Base-by-base conservation (phyloP, 192 early-diverging fungal species). In the Mortierella alpina region DNA sequence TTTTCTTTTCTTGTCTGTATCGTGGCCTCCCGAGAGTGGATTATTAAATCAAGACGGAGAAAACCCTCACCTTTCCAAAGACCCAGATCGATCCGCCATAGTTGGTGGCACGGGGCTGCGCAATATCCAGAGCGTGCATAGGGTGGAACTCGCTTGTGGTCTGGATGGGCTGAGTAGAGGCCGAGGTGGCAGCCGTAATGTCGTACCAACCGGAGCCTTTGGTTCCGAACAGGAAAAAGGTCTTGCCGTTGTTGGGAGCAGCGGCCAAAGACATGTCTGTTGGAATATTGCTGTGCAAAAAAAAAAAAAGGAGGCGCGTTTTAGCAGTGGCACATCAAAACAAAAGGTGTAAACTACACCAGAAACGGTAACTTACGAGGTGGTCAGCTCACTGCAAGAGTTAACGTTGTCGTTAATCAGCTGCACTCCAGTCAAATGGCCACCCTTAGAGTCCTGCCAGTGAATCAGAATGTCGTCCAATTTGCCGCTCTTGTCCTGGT, bases 221-320 rank as follows among this genome's bases (percentile, higher is more conserved):
- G n/a, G 63, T 62, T 70, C 75, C 75, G 45, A 79, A 79, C 45
- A 79, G 63, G 75, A 79, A 71, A 52, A 62, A 79, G 41, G 68
- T 71, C 68, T 79, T 70, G 48, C 75, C 75, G 49, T 57, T 59
- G 41, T 23, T 31, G 59, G 75, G 68, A 3, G 75, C 17, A 13
- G 63, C 75, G 60, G 75, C 75, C 15, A 79, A 20, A 23, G 17
- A 51, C 62, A 71, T 79, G 59, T 71, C 63, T 18, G 64, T 67
- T 17, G 75, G 75, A 40, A 79, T 64, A 49, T 79, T 71, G 45
- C 75, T 78, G 55, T 47, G 46, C 8, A 22, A 47, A 11, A 22
- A 39, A 56, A 73, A 48, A 20, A 51, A 39, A 2, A 22, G 48
- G 13, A 60, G 40, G 41, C 10, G 20, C 10, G n/a, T 20, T n/a